Conservation (phyloP, 2,329 filamentous ascomycete species). For the Coleophoma eucalyptorum region DNA sequence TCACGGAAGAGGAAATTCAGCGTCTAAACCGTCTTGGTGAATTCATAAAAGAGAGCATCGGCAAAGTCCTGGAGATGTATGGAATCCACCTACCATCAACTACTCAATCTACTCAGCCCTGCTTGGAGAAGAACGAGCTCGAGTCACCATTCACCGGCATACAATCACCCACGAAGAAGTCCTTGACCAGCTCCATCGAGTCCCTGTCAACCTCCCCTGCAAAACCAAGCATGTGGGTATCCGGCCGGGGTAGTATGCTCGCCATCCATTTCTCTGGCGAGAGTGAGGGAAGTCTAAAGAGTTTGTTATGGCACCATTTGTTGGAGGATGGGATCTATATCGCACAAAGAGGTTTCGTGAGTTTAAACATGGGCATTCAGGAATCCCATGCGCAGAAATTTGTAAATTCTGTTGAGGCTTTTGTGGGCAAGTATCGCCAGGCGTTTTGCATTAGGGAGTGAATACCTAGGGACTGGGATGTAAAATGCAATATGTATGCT, state of each 20-base stretch:
- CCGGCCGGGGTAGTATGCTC: slow-evolving; percentile 16
- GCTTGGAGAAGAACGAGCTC: slow-evolving; percentile 3
- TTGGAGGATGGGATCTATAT: slow-evolving; percentile 17
- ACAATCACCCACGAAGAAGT: not conserved
- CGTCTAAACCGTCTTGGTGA: slow-evolving; percentile 15
- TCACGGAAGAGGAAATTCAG: slow-evolving; percentile 9
- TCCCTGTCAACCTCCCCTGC: not conserved
- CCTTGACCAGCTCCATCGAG: not conserved
- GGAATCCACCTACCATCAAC: not conserved
- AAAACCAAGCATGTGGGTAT: slow-evolving; percentile 12
- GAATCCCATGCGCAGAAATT: slow-evolving; percentile 11
- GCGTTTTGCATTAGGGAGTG: not conserved
- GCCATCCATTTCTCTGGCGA: slow-evolving; percentile 15
- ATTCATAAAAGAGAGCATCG: slow-evolving; percentile 5
- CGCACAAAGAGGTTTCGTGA: slow-evolving; percentile 17
- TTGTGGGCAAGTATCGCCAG: not conserved
- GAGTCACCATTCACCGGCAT: slow-evolving; percentile 9
- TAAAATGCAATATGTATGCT: too few species aligned
- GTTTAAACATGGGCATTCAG: slow-evolving; percentile 14
- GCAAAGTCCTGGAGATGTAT: slow-evolving; percentile 8
- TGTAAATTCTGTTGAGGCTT: not conserved
- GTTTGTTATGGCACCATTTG: slow-evolving; percentile 19
- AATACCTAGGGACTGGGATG: too few species aligned
- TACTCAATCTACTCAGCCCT: not conserved
- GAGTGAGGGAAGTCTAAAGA: slow-evolving; percentile 10